Evolutionary conservation across 2,329 filamentous ascomycete genomes (phyloP).

Genomic region (Phialemoniopsis sp.): DNA sequence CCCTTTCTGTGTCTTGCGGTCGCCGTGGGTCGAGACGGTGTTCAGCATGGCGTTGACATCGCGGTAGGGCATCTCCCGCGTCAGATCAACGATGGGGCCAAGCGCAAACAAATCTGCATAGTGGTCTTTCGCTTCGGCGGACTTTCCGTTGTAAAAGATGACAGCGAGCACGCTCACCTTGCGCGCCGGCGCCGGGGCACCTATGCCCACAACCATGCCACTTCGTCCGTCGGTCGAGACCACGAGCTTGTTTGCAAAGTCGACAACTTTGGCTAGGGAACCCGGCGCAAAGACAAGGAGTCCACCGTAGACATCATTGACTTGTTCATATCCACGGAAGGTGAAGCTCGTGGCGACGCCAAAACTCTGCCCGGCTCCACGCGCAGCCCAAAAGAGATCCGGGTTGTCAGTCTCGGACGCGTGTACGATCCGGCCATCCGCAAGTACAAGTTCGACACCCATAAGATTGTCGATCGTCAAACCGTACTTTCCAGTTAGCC

Average conservation of each 20-base stretch:
- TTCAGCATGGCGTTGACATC: conserved; percentile 32
- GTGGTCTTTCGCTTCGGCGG: conserved; percentile 24
- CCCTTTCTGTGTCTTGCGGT: conserved; percentile 35
- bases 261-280: conserved; percentile 19
- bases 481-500: conserved; percentile 49
- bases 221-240: conserved; percentile 14
- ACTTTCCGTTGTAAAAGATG: conserved; percentile 29
- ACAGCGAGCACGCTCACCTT: conserved; percentile 17
- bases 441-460: conserved; percentile 31
- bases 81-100: conserved; percentile 26
- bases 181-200: conserved; percentile 18
- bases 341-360: conserved; percentile 36
- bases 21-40: conserved; percentile 33
- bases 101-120: conserved; percentile 31
- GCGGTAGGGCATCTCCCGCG: conserved; percentile 33
- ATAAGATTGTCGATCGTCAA: conserved; percentile 39
- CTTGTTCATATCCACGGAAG: conserved; percentile 21
- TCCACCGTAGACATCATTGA: conserved; percentile 22
- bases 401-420: conserved; percentile 36
- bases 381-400: conserved; percentile 35
- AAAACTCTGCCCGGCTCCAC: conserved; percentile 35
- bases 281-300: conserved; percentile 16
- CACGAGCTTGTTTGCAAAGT: conserved; percentile 21
- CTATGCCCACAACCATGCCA: conserved; percentile 6
- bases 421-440: conserved; percentile 26